A percentile compares a stretch with the other conserved stretches of the same genome.
Evolutionary conservation across 129 eudicot species (phyloP).

Genomic region (Chrysanthemum lavandulifolium): DNA sequence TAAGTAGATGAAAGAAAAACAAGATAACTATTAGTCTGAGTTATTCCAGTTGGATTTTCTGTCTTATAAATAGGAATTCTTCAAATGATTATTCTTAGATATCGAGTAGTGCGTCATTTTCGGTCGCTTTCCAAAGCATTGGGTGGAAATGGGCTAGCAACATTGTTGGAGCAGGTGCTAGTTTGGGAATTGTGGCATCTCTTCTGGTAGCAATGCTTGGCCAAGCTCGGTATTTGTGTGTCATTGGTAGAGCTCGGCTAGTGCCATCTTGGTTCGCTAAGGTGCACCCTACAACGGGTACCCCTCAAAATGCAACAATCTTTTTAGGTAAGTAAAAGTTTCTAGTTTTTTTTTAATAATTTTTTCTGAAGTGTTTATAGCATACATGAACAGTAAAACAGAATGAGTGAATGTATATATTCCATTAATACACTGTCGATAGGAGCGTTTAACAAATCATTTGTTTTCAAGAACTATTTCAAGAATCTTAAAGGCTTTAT

Average conservation of each 20-base stretch:
- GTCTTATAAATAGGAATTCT: slow-evolving; percentile 42
- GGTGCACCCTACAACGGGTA: slow-evolving; percentile 72
- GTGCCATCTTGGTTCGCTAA: slow-evolving; percentile 75
- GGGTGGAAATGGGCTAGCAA: slow-evolving; percentile 76
- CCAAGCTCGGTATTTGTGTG: slow-evolving; percentile 73
- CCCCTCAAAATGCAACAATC: slow-evolving; percentile 67
- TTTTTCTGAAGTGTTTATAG: not conserved
- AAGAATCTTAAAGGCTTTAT: slow-evolving; percentile 11
- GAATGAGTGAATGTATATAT: not conserved
- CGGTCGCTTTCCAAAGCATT: slow-evolving; percentile 56
- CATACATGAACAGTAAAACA: not conserved
- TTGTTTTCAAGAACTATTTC: not conserved
- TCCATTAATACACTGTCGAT: not conserved
- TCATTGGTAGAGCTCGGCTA: slow-evolving; percentile 61
- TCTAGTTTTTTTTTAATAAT: not conserved
- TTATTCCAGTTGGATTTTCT: slow-evolving; percentile 36
- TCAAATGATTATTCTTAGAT: slow-evolving; percentile 53
- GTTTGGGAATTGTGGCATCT: slow-evolving; percentile 65
- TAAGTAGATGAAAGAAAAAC: slow-evolving; percentile 14
- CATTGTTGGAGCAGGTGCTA: slow-evolving; percentile 71
- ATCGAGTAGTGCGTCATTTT: slow-evolving; percentile 58
- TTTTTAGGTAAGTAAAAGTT: slow-evolving; percentile 45
- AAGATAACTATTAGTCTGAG: slow-evolving; percentile 26
- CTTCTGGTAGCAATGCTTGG: slow-evolving; percentile 81
- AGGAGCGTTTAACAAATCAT: not conserved